Evolutionary conservation across 352 stramenopile genomes (phyloP).

Genomic region (Globisporangium alternatum): DNA sequence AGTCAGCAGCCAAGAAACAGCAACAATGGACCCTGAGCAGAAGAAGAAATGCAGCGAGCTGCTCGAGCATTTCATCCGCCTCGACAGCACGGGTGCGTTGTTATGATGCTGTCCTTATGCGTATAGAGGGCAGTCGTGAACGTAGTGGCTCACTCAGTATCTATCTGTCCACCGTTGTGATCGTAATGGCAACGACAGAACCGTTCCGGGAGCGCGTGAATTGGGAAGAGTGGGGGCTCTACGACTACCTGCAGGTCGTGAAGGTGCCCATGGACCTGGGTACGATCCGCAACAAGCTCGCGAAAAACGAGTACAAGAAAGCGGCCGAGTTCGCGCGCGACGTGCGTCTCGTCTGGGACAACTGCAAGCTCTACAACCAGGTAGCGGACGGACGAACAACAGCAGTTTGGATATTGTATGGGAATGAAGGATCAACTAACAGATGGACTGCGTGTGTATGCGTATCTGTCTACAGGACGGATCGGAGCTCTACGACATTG

Average conservation of each 20-base stretch:
- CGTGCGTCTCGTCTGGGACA: slow-evolving; percentile 85
- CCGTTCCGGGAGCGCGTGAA: slow-evolving; percentile 86
- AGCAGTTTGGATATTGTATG: not conserved
- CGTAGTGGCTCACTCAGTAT: not conserved
- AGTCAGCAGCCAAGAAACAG: too few relatives aligned
- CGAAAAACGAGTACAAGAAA: slow-evolving; percentile 86
- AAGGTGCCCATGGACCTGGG: slow-evolving; percentile 92
- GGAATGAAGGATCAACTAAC: not conserved
- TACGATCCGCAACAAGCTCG: slow-evolving; percentile 78
- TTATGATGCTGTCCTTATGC: not conserved
- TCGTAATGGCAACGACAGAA: slow-evolving; percentile 27
- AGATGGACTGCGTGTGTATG: not conserved
- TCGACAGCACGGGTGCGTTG: slow-evolving; percentile 61
- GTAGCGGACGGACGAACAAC: not conserved
- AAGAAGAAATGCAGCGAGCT: slow-evolving; percentile 82
- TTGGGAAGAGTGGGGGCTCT: slow-evolving; percentile 88
- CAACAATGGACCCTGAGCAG: slow-evolving; percentile 66
- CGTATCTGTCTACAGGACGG: slow-evolving; percentile 43
- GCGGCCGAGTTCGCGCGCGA: slow-evolving; percentile 76
- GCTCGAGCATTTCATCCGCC: slow-evolving; percentile 79
- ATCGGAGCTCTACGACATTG: slow-evolving; percentile 84
- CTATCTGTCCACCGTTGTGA: slow-evolving; percentile 4
- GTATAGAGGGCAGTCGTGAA: too few relatives aligned
- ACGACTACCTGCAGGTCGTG: slow-evolving; percentile 90
- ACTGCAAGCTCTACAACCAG: slow-evolving; percentile 87